Conservation (phyloP, 2,329 filamentous ascomycete species). For the Hypomyces rosellus region DNA sequence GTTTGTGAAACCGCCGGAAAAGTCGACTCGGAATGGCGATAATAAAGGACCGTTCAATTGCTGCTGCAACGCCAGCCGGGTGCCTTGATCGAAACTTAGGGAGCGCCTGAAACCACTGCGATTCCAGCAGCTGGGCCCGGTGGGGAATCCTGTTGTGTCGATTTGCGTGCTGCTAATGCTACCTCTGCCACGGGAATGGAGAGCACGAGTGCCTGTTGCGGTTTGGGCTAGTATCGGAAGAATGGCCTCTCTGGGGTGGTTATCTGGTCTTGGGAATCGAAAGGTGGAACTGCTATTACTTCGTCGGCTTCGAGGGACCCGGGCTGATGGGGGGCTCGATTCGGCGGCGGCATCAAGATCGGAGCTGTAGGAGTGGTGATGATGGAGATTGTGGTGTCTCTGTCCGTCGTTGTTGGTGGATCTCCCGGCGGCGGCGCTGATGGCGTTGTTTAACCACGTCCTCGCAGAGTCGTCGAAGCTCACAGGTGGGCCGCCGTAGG, state of each 20-base stretch:
- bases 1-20: slow-evolving; percentile 41
- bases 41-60: slow-evolving; percentile 22
- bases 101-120: slow-evolving; percentile 48
- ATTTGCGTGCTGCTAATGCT: slow-evolving; percentile 65
- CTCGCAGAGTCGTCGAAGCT: slow-evolving; percentile 22
- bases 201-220: slow-evolving; percentile 25
- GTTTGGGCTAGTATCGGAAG: slow-evolving; percentile 15
- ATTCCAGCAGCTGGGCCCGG: slow-evolving; percentile 53
- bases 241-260: slow-evolving; percentile 48
- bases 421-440: slow-evolving; percentile 22
- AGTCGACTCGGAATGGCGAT: slow-evolving; percentile 41
- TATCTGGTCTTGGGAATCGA: slow-evolving; percentile 57
- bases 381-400: slow-evolving; percentile 29
- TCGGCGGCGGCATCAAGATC: slow-evolving; percentile 50
- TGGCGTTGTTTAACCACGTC: slow-evolving; percentile 13
- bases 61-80: slow-evolving; percentile 27
- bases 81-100: slow-evolving; percentile 68
- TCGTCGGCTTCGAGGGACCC: slow-evolving; percentile 53
- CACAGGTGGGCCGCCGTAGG: slow-evolving; percentile 11
- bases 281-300: slow-evolving; percentile 79
- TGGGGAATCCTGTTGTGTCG: slow-evolving; percentile 52
- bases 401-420: slow-evolving; percentile 9
- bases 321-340: slow-evolving; percentile 47
- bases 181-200: slow-evolving; percentile 50
- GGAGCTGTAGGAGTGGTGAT: slow-evolving; percentile 49